Base-by-base conservation (phyloP, 768 basidiomycete genomes). In the Piloderma croceum region DNA sequence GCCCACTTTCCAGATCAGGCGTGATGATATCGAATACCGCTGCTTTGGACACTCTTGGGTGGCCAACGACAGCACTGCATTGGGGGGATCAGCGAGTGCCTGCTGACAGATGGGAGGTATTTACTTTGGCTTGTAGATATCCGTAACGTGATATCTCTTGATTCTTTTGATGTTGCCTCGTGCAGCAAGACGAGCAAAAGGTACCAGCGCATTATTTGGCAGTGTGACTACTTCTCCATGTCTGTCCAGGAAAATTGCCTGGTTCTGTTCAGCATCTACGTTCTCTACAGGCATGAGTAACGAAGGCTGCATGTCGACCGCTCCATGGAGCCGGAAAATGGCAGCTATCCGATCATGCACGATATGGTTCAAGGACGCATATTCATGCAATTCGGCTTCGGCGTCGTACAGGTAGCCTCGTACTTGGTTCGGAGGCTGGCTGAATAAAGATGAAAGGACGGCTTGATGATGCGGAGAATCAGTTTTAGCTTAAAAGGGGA, bases 311-410 rank as follows among this genome's bases (percentile, higher is more conserved):
- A 83, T 82, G 47, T 91, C 80, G 2, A 94, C 78, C 3, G 93
- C 92, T 5, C 93, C 93, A 53, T 93, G 93, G 4, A 93, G 71
- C 25, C 82, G 77, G 60, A 94, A 93, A 13, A 92, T 80, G 2
- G 81, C 67, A 3, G 76, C 69, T 4, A 96, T 65, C 13, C 80
- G 78, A 36, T 92, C 87, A 46, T 83, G 74, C 5, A 93, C 87
- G 3, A 82, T 77, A 9, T 78, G 76, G 50, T 80, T 84, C 49
- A 93, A 57, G 17, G 79, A 70, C 6, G 80, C 69, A 60, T 88
- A 75, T 54, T 87, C 82, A 4, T 82, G 79, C 17, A 76, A 62
- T 47, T 83, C 80, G 5, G 71, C 66, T 42, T 84, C 80, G 31
- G 70, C 64, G 46, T 92, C 89, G 50, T 91, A 94, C 19, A 89